Evolutionary conservation across 306 rosid species (phyloP), one percentile per base, ranked within the genome.

Genomic region (Pyrus bretschneideri): DNA sequence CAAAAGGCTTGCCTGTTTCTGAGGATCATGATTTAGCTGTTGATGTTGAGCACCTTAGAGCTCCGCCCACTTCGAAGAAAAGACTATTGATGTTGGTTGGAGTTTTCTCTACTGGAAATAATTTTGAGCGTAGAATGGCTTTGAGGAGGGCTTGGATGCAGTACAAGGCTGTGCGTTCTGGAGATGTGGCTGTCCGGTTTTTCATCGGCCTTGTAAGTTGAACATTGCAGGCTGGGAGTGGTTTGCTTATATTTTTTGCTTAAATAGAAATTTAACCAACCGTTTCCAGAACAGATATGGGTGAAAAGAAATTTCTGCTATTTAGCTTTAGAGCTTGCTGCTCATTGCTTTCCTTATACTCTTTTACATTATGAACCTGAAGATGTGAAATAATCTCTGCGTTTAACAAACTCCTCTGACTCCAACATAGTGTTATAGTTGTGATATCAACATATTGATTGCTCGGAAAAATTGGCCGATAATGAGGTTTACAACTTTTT

Each of bases 71-170:
- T 67, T 51, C 81, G 70, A 86, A 54, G 87, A 94, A 79, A 85
- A 85, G 91, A 81, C 91, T 89, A 64, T 78, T 87, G 75, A 76
- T 94, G 88, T 83, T 94, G 70, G 60, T 95, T 71, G 98, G 98
- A 60, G 95, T 92, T 59, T 92, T 90, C 76, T 95, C 98, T 59
- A 84, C 96, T 6, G 98, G 92, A 81, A 94, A 94, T 83, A 92
- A 94, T 85, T 94, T 94, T 84, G 89, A 92, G 81, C 93, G 95
- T 30, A 86, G 97, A 73, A 94, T 94, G 97, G 98, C 98, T 17
- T 71, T 95, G 42, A 85, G 98, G 88, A 89, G 96, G 83, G 84
- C 98, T 81, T 95, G 98, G 98, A 92, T 95, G 97, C 98, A 92
- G 67, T 90, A 87, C 30, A 83, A 86, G 76, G 91, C 86, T 77